Percentiles rank a stretch among this genome's conserved stretches.
Conservation (phyloP, 768 basidiomycete genomes). For the Boletus sp. region DNA sequence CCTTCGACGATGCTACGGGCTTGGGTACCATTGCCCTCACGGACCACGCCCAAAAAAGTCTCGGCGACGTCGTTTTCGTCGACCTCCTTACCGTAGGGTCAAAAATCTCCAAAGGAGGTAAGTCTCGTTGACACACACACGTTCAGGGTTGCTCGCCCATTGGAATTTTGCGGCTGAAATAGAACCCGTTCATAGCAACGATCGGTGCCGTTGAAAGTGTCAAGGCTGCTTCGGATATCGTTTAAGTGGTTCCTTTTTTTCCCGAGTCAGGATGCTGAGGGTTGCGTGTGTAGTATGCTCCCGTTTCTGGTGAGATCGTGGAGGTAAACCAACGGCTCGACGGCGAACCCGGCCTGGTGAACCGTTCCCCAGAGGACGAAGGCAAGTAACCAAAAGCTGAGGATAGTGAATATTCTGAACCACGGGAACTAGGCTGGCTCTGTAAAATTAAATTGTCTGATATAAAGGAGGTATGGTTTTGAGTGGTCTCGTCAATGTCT, state of each 20-base stretch:
- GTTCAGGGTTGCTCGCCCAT: neutral
- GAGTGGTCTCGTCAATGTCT: neutral
- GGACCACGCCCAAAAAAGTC: constrained; percentile 82
- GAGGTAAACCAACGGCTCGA: constrained; percentile 75
- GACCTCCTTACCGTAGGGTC: constrained; percentile 74
- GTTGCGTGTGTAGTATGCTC: constrained; percentile 65
- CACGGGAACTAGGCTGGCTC: constrained; percentile 72
- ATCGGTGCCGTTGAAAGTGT: constrained; percentile 96
- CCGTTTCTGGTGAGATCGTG: constrained; percentile 79
- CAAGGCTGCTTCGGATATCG: constrained; percentile 95
- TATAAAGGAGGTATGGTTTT: constrained; percentile 62
- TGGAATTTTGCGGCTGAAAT: constrained; percentile 5
- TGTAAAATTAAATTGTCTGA: constrained; percentile 86
- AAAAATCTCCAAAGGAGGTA: constrained; percentile 70
- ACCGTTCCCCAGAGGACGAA: constrained; percentile 80
- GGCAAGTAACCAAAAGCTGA: constrained; percentile 45
- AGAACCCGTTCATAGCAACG: constrained; percentile 45
- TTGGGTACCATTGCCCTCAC: constrained; percentile 70
- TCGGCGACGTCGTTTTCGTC: constrained; percentile 97
- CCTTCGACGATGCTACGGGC: constrained; percentile 55
- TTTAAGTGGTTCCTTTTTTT: constrained; percentile 34
- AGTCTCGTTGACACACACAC: constrained; percentile 26
- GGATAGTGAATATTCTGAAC: neutral
- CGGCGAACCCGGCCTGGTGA: constrained; percentile 72
- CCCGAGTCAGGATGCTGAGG: constrained; percentile 8